phyloP scores from a whole-genome alignment of 73 alveolate genomes.

The Paramecium sonneborni region DNA sequence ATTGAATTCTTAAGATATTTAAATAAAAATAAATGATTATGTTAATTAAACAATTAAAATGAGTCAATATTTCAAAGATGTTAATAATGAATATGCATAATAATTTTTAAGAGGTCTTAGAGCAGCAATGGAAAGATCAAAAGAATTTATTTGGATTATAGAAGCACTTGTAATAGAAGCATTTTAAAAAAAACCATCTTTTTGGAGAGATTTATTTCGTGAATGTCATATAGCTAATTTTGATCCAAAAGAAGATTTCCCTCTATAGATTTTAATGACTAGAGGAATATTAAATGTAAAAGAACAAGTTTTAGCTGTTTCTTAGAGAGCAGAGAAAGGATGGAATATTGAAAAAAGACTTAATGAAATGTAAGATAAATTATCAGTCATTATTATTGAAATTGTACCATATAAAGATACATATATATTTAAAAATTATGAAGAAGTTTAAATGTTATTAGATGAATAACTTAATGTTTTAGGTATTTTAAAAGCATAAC shows the following conservation, averaged over 20 bases:
- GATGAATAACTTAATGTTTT: constrained; percentile 41
- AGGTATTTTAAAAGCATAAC: neutral
- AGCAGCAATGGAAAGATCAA: neutral
- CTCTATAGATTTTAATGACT: neutral
- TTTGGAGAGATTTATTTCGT: constrained; percentile 27
- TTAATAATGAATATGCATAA: neutral
- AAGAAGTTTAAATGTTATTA: neutral
- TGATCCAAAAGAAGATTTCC: constrained; percentile 53
- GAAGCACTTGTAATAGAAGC: constrained; percentile 31
- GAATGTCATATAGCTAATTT: constrained; percentile 7
- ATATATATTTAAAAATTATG: constrained; percentile 17
- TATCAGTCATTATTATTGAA: neutral
- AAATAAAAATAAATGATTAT: neutral
- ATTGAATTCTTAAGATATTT: neutral
- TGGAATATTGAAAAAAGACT: constrained; percentile 42
- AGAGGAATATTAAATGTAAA: constrained; percentile 42
- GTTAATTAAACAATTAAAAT: neutral
- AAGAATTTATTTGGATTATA: neutral
- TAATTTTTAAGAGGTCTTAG: neutral
- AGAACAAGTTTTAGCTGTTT: neutral
- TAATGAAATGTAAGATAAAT: constrained; percentile 20
- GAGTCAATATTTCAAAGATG: constrained; percentile 38
- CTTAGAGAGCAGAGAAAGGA: constrained; percentile 47
- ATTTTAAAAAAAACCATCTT: neutral
- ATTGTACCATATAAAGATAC: constrained; percentile 15